Evolutionary conservation across 495 filamentous ascomycete species (phyloP).

Genomic region (Cryomyces antarcticus): DNA sequence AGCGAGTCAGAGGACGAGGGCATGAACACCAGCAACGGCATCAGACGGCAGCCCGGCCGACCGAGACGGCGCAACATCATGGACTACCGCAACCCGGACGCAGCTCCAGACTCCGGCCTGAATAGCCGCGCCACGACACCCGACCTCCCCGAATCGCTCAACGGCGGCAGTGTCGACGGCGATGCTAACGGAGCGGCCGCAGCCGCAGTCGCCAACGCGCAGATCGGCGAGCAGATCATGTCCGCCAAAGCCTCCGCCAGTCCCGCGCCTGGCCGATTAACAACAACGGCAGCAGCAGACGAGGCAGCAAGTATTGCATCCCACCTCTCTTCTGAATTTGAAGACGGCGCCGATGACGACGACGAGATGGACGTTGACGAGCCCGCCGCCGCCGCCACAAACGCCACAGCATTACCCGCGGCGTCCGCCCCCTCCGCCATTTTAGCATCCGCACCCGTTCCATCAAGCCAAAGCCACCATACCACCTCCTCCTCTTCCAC

Average conservation of each 20-base stretch:
- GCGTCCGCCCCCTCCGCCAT: neutral
- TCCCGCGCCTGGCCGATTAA: neutral
- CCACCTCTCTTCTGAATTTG: neutral
- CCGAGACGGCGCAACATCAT: constrained; percentile 41
- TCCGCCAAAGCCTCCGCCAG: neutral
- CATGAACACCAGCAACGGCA: constrained; percentile 49
- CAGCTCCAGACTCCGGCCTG: constrained; percentile 26
- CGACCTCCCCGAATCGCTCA: constrained; percentile 18
- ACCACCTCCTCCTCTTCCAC: neutral
- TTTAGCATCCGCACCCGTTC: neutral
- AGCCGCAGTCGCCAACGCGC: neutral
- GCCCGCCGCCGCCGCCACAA: neutral
- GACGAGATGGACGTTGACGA: neutral
- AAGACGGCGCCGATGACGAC: constrained; percentile 45
- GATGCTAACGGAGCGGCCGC: constrained; percentile 25
- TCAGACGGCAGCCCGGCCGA: constrained; percentile 38
- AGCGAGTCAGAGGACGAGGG: constrained; percentile 50
- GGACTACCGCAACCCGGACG: constrained; percentile 46
- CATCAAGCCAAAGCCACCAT: too few species aligned
- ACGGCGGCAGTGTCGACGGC: constrained; percentile 25
- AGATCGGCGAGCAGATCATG: neutral
- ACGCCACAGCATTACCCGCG: neutral
- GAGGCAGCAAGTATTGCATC: neutral
- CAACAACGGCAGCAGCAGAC: neutral
- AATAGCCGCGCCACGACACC: constrained; percentile 41